Base-by-base conservation (phyloP, 2,329 filamentous ascomycete species). In the Neonectria punicea region DNA sequence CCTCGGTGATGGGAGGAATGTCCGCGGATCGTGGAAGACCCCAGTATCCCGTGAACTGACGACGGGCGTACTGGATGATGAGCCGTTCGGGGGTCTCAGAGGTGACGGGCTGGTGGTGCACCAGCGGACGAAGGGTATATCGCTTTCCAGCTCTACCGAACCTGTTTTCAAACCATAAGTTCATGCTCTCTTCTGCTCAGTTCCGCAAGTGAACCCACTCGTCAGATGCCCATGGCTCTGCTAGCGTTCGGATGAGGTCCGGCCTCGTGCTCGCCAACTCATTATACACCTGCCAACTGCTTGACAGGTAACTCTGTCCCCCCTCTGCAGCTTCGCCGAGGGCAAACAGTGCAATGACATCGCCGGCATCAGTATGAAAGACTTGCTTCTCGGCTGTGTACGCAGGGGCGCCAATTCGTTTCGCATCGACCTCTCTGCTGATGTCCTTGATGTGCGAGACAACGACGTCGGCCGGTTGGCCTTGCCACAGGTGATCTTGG, bases 341-440 rank as follows among this genome's bases (percentile, higher is more conserved):
- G 1, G 84, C 85, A 53, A 88, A 85, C 7, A 91, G 78, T 2
- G 86, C 85, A 20, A 91, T 82, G 2, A 90, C 80, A 69, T 91
- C 89, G 9, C 88, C 66, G 6, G 64, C 50, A n/a, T 68, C 66
- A 13, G 66, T 68, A 50, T 68, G 66, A 70, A 90, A 90, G 6
- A 86, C 84, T 73, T 88, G 88, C 72, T 88, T 89, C 61, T 90
- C 87, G 0, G 84, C 80, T 0, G 87, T 89, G 74, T 88, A 89
- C 0, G 87, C 86, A 0, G 87, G 87, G 1, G 84, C 83, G 2
- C 87, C 86, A 53, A 90, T 89, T 3, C 79, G 77, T 28, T 75
- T 67, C 9, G 69, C 58, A 41, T 74, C 70, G 8, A 71, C 61
- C 5, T 59, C 64, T 18, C 69, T 56, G 41, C 60, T 70, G 14